Evolutionary conservation across 495 filamentous ascomycete species (phyloP), one percentile per base, ranked within the genome.

Genomic region (Elasticomyces elasticus): DNA sequence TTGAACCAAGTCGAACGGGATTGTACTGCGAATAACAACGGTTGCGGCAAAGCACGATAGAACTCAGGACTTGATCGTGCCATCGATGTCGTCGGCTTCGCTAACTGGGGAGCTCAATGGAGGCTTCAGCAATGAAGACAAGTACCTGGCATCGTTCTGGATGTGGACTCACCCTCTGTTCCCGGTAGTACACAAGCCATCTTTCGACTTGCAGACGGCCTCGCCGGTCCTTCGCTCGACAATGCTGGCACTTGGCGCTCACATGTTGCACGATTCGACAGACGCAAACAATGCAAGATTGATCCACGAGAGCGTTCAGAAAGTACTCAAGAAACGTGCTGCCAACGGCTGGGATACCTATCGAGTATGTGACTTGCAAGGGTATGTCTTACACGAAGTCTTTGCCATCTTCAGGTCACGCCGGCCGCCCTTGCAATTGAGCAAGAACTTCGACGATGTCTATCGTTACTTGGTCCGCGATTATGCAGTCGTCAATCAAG

Each of bases 61-160:
- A n/a, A n/a, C n/a, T n/a, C n/a, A n/a, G n/a, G n/a, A n/a, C n/a
- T n/a, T n/a, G n/a, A n/a, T n/a, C n/a, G n/a, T n/a, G n/a, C n/a
- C n/a, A n/a, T n/a, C n/a, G n/a, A n/a, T n/a, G n/a, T n/a, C n/a
- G n/a, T n/a, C n/a, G n/a, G 37, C 42, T 10, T 45, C n/a, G n/a
- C n/a, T n/a, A n/a, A n/a, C n/a, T n/a, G n/a, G n/a, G n/a, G n/a
- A n/a, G n/a, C n/a, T n/a, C n/a, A n/a, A n/a, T n/a, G n/a, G n/a
- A n/a, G n/a, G 35, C 7, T 48, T 35, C 25, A 46, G 22, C 19
- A 48, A 55, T 26, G 52, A 52, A 49, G 50, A 68, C 51, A 61
- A 70, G 49, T 71, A 69, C 65, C 58, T 72, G 46, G 58, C 69
- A 30, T 64, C 66, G 58, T 74, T 70, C 60, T 73, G 71, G 71